These are phyloP conservation scores for Pythium volutum DNA, from an alignment of 352 stramenopile species.

Conservation along the genomic window DNA sequence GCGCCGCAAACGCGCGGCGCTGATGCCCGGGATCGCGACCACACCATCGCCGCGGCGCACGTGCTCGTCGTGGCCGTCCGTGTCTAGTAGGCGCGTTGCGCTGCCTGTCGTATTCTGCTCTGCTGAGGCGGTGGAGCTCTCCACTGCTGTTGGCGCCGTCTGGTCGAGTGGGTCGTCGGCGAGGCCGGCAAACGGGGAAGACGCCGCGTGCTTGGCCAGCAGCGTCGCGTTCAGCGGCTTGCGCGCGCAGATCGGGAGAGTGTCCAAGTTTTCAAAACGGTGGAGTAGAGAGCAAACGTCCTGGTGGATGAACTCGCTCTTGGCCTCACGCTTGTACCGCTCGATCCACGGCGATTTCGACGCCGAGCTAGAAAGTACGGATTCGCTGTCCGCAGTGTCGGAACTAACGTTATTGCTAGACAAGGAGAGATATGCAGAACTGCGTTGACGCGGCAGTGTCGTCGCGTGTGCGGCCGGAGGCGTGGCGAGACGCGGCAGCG, in stretches of 20 bases:
- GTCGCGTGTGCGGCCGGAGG: neutral
- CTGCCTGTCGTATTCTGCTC: neutral
- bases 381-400: neutral
- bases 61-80: slow-evolving; percentile 18
- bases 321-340: slow-evolving; percentile 17
- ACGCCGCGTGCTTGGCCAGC: slow-evolving; percentile 21
- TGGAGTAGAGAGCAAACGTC: slow-evolving; percentile 16
- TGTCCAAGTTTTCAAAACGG: slow-evolving; percentile 14
- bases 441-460: neutral
- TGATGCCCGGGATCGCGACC: slow-evolving; percentile 23
- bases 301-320: slow-evolving; percentile 15
- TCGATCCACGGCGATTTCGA: slow-evolving; percentile 19
- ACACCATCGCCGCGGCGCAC: slow-evolving; percentile 18
- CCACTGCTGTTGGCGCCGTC: neutral
- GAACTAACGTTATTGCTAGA: neutral
- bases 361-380: neutral
- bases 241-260: neutral
- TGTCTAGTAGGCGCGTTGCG: slow-evolving; percentile 1
- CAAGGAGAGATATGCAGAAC: neutral
- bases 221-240: slow-evolving; percentile 20
- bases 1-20: slow-evolving; percentile 11
- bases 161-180: slow-evolving; percentile 15
- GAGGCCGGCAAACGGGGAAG: slow-evolving; percentile 20
- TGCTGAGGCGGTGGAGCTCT: neutral
- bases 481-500: neutral